Evolutionary conservation across 495 filamentous ascomycete genomes (phyloP).

Genomic region (Glutinoglossum americanum): DNA sequence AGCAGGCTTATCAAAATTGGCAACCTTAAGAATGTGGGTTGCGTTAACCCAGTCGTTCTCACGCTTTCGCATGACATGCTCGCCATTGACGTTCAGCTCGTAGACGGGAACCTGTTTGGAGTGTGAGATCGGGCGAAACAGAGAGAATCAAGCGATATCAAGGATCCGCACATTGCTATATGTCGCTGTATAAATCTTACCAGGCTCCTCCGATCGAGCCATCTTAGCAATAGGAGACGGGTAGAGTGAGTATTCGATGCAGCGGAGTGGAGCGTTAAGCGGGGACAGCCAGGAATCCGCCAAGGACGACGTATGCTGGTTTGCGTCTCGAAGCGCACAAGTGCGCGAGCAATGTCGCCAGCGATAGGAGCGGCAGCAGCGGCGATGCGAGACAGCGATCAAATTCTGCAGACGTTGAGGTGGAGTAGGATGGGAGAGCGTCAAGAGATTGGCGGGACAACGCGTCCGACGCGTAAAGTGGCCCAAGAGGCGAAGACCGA

Average conservation of each 20-base stretch:
- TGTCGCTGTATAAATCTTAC: conserved; percentile 63
- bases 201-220: conserved; percentile 6
- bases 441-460: background rate
- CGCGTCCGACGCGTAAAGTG: background rate
- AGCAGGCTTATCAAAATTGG: conserved; percentile 70
- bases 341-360: background rate
- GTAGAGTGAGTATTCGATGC: background rate
- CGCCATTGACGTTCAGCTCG: conserved; percentile 59
- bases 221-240: conserved; percentile 6
- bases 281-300: background rate
- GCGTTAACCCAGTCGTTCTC: conserved; percentile 85
- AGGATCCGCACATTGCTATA: conserved; percentile 57
- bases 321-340: background rate
- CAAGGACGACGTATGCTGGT: background rate
- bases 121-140: background rate
- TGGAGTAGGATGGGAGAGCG: background rate
- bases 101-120: conserved; percentile 62
- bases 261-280: background rate
- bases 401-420: background rate
- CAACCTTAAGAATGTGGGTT: conserved; percentile 83
- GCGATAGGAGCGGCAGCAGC: background rate
- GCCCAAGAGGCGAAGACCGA: background rate
- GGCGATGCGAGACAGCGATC: background rate
- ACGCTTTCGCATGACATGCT: conserved; percentile 78
- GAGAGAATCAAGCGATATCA: background rate